Percentiles rank a stretch among this genome's conserved stretches.
phyloP scores from a whole-genome alignment of 2,329 filamentous ascomycete species.

The Neopestalotiopsis sp. region DNA sequence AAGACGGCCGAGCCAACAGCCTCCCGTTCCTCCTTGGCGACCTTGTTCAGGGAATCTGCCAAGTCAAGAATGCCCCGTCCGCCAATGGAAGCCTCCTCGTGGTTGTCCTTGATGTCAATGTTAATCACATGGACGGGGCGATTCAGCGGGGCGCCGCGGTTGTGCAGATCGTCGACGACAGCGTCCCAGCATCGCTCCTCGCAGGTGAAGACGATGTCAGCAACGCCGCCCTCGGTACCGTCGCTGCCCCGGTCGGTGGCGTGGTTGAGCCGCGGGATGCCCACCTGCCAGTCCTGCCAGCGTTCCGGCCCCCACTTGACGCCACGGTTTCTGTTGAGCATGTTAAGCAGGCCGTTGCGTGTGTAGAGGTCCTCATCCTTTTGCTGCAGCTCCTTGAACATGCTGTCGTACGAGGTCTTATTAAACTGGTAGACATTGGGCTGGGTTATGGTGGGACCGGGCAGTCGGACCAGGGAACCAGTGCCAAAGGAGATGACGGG shows the following conservation, averaged over 20 bases:
- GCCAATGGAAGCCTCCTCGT: constrained; percentile 91
- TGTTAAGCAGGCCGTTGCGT: constrained; percentile 91
- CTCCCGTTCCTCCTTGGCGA: constrained; percentile 77
- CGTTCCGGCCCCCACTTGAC: constrained; percentile 96
- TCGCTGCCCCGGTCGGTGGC: constrained; percentile 75
- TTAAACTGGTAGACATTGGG: constrained; percentile 99
- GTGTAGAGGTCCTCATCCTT: constrained; percentile 90
- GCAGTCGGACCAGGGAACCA: constrained; percentile 89
- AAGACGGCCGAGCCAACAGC: constrained; percentile 68
- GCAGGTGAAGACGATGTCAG: constrained; percentile 95
- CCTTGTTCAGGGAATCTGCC: constrained; percentile 81
- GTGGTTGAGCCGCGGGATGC: constrained; percentile 80
- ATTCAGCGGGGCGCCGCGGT: constrained; percentile 84
- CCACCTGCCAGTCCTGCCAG: constrained; percentile 97
- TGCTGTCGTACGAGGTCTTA: constrained; percentile 90
- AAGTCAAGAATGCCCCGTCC: constrained; percentile 92
- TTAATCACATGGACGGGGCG: constrained; percentile 97
- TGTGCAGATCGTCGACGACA: constrained; percentile 90
- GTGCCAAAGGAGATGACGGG: constrained; percentile 99
- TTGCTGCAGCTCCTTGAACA: constrained; percentile 86
- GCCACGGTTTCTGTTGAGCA: constrained; percentile 88
- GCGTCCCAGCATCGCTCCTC: constrained; percentile 99
- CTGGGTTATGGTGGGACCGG: constrained; percentile 87
- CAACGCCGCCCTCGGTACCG: constrained; percentile 86
- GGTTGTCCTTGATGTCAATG: constrained; percentile 97